Evolutionary conservation across 2,329 filamentous ascomycete genomes (phyloP), one percentile per base, ranked within the genome.

Genomic region (Onygenales sp.): DNA sequence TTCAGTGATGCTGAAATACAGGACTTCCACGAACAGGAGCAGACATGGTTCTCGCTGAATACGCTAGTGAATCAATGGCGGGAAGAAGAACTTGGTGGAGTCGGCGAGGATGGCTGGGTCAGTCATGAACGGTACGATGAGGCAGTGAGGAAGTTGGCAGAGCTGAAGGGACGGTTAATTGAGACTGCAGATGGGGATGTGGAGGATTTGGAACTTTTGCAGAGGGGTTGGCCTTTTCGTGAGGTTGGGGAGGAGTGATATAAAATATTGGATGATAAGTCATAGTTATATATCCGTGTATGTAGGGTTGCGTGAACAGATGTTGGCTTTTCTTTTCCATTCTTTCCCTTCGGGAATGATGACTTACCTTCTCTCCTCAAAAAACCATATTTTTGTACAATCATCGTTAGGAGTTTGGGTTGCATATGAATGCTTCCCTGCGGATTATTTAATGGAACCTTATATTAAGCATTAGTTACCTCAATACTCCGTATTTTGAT

Each of bases 71-170:
- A 49, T 9, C 36, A 63, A 6, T 61, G 58, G 56, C 51, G 57
- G 48, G 49, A 60, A 48, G 49, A 60, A 48, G 50, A 60, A n/a
- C 56, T 55, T 1, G 57, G 52, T 2, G 17, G 60, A 2, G 36
- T 39, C 36, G 54, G 49, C 42, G 56, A 63, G 50, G 60, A 62
- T 43, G 57, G 58, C 0, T 61, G 58, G 57, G 1, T 60, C 38
- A 44, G 51, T 45, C 56, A 55, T 31, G 36, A 52, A n/a, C 36
- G 36, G 8, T 52, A 54, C 38, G 43, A 50, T 9, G 27, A 47
- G n/a, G 42, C 44, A 41, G 17, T 35, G 13, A n/a, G 36, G 51
- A 14, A 32, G 11, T 36, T 50, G 36, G 6, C 27, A 35, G 21
- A 17, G 27, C 32, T 49, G 41, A 54, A 54, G 33, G 55, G 41